Evolutionary conservation across 768 basidiomycete species (phyloP).

Genomic region (Suillus brevipes): DNA sequence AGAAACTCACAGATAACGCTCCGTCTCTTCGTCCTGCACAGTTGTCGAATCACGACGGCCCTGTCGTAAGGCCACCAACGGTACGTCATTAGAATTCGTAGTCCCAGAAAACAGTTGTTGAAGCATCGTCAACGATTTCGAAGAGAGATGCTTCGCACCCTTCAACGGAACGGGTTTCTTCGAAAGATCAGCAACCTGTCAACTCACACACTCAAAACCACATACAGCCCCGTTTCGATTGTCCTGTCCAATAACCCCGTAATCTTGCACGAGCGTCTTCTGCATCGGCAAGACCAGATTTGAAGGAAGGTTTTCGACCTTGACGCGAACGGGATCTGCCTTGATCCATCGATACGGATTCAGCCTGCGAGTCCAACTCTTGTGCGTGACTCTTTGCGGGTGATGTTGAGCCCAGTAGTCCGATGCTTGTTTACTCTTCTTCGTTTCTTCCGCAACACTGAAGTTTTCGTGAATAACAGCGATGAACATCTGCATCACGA

Average conservation of each 20-base stretch:
- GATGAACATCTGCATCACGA: slow-evolving; percentile 93
- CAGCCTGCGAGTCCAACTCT: slow-evolving; percentile 66
- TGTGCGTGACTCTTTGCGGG: slow-evolving; percentile 42
- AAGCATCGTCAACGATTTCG: slow-evolving; percentile 58
- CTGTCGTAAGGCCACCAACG: slow-evolving; percentile 54
- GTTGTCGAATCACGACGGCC: slow-evolving; percentile 33
- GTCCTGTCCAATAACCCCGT: slow-evolving; percentile 41
- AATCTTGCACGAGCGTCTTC: slow-evolving; percentile 68
- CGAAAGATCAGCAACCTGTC: slow-evolving; percentile 21
- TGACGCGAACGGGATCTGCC: slow-evolving; percentile 69
- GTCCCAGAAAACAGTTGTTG: slow-evolving; percentile 69
- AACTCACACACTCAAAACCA: slow-evolving; percentile 20
- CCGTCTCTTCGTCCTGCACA: slow-evolving; percentile 54
- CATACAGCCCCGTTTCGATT: slow-evolving; percentile 24
- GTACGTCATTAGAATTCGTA: slow-evolving; percentile 51
- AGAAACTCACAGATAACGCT: slow-evolving; percentile 65
- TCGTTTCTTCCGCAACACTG: slow-evolving; percentile 86
- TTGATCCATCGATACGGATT: slow-evolving; percentile 90
- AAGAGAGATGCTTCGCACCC: slow-evolving; percentile 52
- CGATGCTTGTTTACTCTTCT: slow-evolving; percentile 77
- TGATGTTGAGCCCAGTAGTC: slow-evolving; percentile 64
- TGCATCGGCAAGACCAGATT: slow-evolving; percentile 79
- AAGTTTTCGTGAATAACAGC: slow-evolving; percentile 98
- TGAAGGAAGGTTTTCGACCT: slow-evolving; percentile 69
- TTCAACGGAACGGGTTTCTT: slow-evolving; percentile 20